Evolutionary conservation across 2,329 filamentous ascomycete species (phyloP).

Genomic region (Penicillium fuscoglaucum): DNA sequence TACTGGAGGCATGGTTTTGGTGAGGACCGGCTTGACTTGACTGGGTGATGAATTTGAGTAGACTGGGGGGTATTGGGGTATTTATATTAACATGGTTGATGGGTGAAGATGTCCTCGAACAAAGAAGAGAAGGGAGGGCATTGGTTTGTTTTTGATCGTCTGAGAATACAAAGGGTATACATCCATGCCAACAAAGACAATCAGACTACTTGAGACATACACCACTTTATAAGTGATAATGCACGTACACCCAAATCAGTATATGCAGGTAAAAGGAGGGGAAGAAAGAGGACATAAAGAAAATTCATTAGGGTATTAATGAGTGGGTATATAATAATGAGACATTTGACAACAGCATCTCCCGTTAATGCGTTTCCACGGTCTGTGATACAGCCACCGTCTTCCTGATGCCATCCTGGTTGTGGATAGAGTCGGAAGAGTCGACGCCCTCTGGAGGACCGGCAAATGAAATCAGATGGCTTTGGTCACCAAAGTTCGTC

Average conservation of each 20-base stretch:
- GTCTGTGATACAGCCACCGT: slow-evolving; percentile 24
- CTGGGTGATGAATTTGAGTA: neutral
- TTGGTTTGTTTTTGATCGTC: neutral
- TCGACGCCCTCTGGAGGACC: slow-evolving; percentile 23
- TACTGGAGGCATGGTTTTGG: neutral
- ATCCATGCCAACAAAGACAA: neutral
- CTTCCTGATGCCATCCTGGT: slow-evolving; percentile 22
- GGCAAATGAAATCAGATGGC: slow-evolving; percentile 34
- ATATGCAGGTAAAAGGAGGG: neutral
- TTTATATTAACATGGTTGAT: neutral
- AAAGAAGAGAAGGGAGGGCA: neutral
- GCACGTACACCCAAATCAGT: too few relatives aligned
- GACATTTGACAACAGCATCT: neutral
- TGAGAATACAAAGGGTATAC: neutral
- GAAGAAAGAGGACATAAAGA: neutral
- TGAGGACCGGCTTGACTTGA: neutral
- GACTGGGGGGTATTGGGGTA: neutral
- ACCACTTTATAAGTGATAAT: neutral
- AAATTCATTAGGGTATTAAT: slow-evolving; percentile 5
- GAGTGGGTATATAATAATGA: slow-evolving; percentile 6
- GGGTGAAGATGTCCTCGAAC: neutral
- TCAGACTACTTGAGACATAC: neutral
- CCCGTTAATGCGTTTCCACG: slow-evolving; percentile 11
- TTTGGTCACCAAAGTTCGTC: slow-evolving; percentile 32
- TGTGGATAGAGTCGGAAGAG: slow-evolving; percentile 1